phyloP scores from a whole-genome alignment of 495 filamentous ascomycete species.

The Hyaloscypha variabilis region DNA sequence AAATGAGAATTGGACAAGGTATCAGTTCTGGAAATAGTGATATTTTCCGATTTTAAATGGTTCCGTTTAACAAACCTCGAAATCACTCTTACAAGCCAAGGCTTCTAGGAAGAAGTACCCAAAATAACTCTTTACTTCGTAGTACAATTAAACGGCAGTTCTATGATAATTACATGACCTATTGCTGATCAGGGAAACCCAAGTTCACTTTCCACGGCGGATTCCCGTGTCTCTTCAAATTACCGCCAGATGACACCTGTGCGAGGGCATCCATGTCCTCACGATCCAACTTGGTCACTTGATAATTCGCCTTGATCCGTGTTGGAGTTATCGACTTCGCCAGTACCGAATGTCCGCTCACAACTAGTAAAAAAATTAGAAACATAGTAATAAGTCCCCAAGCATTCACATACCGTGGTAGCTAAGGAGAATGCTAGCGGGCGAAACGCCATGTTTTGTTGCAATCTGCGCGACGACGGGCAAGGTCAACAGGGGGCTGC shows the following conservation, averaged over 20 bases:
- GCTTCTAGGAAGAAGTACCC: neutral
- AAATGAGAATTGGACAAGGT: too few species aligned
- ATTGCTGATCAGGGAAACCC: neutral
- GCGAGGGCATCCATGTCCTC: neutral
- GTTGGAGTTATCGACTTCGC: neutral
- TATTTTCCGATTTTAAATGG: too few species aligned
- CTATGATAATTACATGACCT: neutral
- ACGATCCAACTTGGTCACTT: neutral
- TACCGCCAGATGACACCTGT: neutral
- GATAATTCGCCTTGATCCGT: neutral
- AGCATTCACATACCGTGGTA: neutral
- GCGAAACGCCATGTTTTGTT: neutral
- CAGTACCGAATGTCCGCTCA: neutral
- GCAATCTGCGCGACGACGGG: neutral
- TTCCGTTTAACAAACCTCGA: too few species aligned
- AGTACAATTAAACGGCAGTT: neutral
- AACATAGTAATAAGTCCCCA: neutral
- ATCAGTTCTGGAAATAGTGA: too few species aligned
- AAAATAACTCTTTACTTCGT: neutral
- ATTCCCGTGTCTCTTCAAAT: neutral
- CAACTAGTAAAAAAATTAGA: neutral
- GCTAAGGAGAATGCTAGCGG: neutral
- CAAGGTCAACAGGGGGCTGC: slow-evolving; percentile 28
- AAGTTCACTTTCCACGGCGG: neutral
- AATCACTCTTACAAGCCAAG: neutral